These are phyloP conservation scores for Collybiopsis luxurians DNA, from an alignment of 768 basidiomycete genomes.

Conservation along the genomic window DNA sequence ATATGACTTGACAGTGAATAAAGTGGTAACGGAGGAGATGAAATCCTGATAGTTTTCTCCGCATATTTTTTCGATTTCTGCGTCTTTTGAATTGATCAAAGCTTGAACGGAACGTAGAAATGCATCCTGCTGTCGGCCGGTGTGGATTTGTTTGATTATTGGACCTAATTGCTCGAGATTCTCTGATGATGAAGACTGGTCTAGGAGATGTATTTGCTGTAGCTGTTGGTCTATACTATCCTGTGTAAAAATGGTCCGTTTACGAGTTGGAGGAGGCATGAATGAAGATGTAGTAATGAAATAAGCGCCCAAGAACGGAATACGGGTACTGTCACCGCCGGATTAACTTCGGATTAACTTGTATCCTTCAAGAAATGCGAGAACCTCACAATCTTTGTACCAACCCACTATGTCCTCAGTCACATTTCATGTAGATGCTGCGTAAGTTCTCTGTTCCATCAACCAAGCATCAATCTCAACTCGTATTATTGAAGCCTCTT, in stretches of 20 bases:
- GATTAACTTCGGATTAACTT: too few species aligned
- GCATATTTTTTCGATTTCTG: conserved; percentile 95
- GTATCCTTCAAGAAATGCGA: background rate
- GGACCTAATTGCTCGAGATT: conserved; percentile 96
- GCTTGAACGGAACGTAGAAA: conserved; percentile 82
- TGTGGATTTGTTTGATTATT: conserved; percentile 91
- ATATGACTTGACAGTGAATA: conserved; percentile 94
- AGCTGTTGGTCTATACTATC: conserved; percentile 87
- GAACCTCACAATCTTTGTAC: background rate
- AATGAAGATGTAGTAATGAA: too few species aligned
- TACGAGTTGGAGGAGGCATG: conserved; percentile 83
- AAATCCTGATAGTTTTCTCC: conserved; percentile 98
- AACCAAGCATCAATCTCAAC: background rate
- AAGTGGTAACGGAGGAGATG: conserved; percentile 93
- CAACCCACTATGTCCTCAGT: conserved; percentile 24
- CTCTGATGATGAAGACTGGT: conserved; percentile 85
- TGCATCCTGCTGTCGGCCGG: conserved; percentile 82
- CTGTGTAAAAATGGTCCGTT: conserved; percentile 73
- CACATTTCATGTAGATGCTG: conserved; percentile 36
- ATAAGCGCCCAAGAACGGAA: too few species aligned
- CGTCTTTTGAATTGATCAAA: conserved; percentile 93
- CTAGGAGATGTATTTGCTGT: conserved; percentile 87
- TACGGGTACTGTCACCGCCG: too few species aligned
- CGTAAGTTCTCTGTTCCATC: conserved; percentile 25
- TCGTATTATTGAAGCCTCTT: conserved; percentile 72